Evolutionary conservation across 2,329 filamentous ascomycete species (phyloP).

Genomic region (Hymenoscyphus infarciens): DNA sequence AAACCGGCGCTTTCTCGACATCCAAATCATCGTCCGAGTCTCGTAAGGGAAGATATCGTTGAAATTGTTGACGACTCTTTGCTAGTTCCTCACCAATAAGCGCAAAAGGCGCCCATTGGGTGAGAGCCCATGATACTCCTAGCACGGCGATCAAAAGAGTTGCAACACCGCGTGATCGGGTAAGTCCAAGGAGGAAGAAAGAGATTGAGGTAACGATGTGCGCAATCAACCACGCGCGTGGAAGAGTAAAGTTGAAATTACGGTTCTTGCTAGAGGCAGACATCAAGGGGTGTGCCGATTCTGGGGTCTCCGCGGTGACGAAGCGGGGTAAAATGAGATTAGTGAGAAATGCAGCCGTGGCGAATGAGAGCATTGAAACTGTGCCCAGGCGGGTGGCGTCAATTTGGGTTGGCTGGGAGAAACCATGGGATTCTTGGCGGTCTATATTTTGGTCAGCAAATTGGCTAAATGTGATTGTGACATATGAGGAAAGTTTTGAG

Average conservation of each 20-base stretch:
- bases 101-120: slow-evolving; percentile 33
- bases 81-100: slow-evolving; percentile 32
- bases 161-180: slow-evolving; percentile 4
- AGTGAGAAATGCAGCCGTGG: slow-evolving; percentile 6
- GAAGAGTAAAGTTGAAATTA: slow-evolving; percentile 13
- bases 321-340: slow-evolving; percentile 10
- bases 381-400: slow-evolving; percentile 12
- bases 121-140: slow-evolving; percentile 33
- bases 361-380: slow-evolving; percentile 11
- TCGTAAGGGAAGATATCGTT: neutral
- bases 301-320: neutral
- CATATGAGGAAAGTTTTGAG: neutral
- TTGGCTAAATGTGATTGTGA: no score
- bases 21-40: neutral
- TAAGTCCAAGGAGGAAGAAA: slow-evolving; percentile 11
- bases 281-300: neutral
- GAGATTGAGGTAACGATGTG: slow-evolving; percentile 13
- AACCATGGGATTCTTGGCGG: slow-evolving; percentile 6
- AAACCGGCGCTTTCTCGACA: slow-evolving; percentile 3
- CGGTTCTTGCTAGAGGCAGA: neutral
- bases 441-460: slow-evolving; percentile 6
- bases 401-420: neutral
- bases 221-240: slow-evolving; percentile 21
- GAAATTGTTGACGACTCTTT: neutral
- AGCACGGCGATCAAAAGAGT: slow-evolving; percentile 13